phyloP scores from a whole-genome alignment of 139 green algal genomes.

The Coelastrella sp. region DNA sequence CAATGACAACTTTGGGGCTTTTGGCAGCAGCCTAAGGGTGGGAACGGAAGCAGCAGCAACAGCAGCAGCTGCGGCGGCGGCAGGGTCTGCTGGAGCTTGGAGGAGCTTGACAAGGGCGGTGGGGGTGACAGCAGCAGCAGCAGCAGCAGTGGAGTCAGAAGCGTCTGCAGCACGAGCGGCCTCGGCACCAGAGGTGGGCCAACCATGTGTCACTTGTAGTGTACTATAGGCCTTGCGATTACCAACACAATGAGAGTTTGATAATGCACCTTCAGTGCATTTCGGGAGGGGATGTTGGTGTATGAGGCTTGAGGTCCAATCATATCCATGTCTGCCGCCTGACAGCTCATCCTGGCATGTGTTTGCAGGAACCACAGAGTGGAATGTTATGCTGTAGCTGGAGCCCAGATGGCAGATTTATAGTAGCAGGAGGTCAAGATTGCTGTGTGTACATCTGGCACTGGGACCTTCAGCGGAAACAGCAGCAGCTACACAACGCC shows the following conservation, averaged over 20 bases:
- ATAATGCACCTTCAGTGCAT: no score
- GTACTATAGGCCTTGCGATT: no score
- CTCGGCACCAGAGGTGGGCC: no score
- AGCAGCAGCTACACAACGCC: not conserved
- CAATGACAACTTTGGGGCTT: conserved; percentile 26
- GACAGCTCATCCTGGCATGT: no score
- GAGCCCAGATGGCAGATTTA: conserved; percentile 69
- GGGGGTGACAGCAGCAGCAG: not conserved
- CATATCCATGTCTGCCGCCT: no score
- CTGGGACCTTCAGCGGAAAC: conserved; percentile 60
- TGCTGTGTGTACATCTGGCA: conserved; percentile 78
- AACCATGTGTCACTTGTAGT: no score
- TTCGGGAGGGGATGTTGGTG: no score
- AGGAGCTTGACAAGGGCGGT: not conserved
- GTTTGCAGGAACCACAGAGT: not conserved
- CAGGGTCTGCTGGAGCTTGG: not conserved
- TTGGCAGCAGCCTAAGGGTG: not conserved
- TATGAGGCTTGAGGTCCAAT: no score
- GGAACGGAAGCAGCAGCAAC: not conserved
- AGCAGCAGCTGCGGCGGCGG: not conserved
- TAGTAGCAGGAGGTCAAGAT: conserved; percentile 77
- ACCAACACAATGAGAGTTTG: no score
- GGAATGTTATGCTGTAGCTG: conserved; percentile 71
- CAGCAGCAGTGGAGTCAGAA: not conserved
- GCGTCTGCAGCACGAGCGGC: not conserved